phyloP scores from a whole-genome alignment of 768 basidiomycete species.

The Dendrothele bispora region DNA sequence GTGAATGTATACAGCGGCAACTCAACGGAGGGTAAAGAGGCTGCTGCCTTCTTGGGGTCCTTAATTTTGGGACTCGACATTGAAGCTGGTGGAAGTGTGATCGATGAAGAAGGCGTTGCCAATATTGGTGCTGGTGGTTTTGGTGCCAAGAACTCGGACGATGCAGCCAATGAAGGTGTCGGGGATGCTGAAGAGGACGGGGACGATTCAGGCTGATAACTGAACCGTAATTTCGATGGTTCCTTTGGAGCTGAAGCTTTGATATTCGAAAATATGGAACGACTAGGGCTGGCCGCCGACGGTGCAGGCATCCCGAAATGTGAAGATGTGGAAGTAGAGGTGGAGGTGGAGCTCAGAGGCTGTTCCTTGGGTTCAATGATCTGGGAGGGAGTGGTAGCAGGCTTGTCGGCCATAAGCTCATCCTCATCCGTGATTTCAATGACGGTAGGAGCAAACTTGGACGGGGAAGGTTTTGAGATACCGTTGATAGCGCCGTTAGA shows the following conservation, averaged over 20 bases:
- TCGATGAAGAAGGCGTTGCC: constrained; percentile 22
- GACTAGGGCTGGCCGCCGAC: constrained; percentile 17
- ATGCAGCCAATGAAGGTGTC: constrained; percentile 7
- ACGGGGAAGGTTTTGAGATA: constrained; percentile 1
- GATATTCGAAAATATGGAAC: constrained; percentile 27
- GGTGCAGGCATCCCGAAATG: constrained; percentile 10
- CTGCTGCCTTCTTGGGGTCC: constrained; percentile 31
- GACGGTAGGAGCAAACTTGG: constrained; percentile 15
- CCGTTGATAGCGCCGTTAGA: constrained; percentile 19
- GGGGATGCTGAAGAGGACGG: constrained; percentile 1
- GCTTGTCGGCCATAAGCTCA: constrained; percentile 4
- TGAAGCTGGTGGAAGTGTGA: constrained; percentile 25
- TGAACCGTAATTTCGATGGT: constrained; percentile 76
- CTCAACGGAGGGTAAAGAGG: constrained; percentile 22
- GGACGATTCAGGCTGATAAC: constrained; percentile 54
- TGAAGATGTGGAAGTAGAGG: background rate
- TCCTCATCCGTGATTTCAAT: constrained; percentile 34
- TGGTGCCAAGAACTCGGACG: constrained; percentile 11
- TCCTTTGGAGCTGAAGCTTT: constrained; percentile 66
- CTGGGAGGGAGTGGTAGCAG: constrained; percentile 26
- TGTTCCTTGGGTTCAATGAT: constrained; percentile 31
- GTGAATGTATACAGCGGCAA: constrained; percentile 39
- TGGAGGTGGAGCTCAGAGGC: constrained; percentile 18
- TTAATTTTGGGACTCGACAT: constrained; percentile 12
- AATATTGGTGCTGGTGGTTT: background rate